Percentiles rank a stretch among this genome's conserved stretches.
These are phyloP conservation scores for Xylaria telfairii DNA, from an alignment of 495 filamentous ascomycete species.

Conservation along the genomic window DNA sequence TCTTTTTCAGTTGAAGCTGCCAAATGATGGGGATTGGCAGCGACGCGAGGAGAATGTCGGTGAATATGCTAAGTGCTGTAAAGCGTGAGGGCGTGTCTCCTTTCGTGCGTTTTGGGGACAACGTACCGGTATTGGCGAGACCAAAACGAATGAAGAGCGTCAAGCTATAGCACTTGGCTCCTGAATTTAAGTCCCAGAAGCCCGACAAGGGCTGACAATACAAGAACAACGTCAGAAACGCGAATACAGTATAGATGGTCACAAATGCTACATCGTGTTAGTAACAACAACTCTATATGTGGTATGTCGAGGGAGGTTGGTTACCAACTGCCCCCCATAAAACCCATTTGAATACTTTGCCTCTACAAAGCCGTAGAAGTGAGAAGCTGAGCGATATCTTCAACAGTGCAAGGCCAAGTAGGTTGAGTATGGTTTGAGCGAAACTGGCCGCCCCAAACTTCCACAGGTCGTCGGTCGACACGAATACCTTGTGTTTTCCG, in stretches of 20 bases:
- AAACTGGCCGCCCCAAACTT: slow-evolving; percentile 50
- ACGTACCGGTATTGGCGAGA: slow-evolving; percentile 46
- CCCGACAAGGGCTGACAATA: slow-evolving; percentile 44
- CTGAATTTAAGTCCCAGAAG: slow-evolving; percentile 38
- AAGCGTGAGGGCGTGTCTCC: not conserved
- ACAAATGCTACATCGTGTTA: slow-evolving; percentile 39
- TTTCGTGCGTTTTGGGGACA: not conserved
- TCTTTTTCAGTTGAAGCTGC: slow-evolving; percentile 49
- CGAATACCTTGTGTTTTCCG: slow-evolving; percentile 45
- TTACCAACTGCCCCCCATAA: slow-evolving; percentile 38
- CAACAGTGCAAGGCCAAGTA: slow-evolving; percentile 50
- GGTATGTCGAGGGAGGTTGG: slow-evolving; percentile 18
- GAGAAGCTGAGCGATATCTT: slow-evolving; percentile 54
- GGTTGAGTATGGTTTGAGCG: slow-evolving; percentile 46
- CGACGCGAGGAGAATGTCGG: slow-evolving; percentile 52
- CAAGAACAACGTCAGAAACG: slow-evolving; percentile 44
- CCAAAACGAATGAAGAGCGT: slow-evolving; percentile 45
- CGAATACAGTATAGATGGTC: slow-evolving; percentile 41
- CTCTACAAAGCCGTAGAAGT: slow-evolving; percentile 34
- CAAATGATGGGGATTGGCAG: slow-evolving; percentile 53
- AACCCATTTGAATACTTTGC: slow-evolving; percentile 35
- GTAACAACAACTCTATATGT: slow-evolving; percentile 1
- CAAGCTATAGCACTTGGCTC: slow-evolving; percentile 40
- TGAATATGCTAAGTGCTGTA: slow-evolving; percentile 51
- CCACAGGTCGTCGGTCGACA: slow-evolving; percentile 32